phyloP scores from a whole-genome alignment of 163 green algal genomes.

The Scenedesmus sp. region DNA sequence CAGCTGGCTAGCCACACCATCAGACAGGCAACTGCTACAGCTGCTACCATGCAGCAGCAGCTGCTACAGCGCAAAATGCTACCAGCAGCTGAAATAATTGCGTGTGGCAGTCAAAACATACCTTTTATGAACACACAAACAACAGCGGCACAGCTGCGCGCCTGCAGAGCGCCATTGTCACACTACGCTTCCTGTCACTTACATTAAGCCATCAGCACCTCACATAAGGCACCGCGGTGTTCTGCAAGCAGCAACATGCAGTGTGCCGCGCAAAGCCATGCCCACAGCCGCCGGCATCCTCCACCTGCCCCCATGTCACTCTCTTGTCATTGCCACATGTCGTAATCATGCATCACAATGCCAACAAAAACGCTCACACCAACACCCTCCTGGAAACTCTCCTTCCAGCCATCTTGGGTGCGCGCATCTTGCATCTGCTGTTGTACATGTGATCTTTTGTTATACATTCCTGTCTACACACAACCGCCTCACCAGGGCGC shows the following conservation, averaged over 20 bases:
- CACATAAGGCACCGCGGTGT: too few relatives aligned
- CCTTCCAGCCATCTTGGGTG: background rate
- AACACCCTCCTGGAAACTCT: background rate
- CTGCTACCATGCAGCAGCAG: background rate
- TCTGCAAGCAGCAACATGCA: too few relatives aligned
- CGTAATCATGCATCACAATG: background rate
- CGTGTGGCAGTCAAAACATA: too few relatives aligned
- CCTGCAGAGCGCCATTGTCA: too few relatives aligned
- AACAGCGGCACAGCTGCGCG: background rate
- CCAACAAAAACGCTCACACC: background rate
- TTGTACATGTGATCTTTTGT: background rate
- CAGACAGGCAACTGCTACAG: background rate
- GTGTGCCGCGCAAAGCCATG: background rate
- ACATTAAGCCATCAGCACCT: too few relatives aligned
- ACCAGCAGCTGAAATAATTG: background rate
- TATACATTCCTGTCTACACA: background rate
- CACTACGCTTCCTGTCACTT: too few relatives aligned
- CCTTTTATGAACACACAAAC: background rate
- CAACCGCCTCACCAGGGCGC: conserved; percentile 59
- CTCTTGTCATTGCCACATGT: background rate
- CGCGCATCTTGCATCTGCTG: background rate
- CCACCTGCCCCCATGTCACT: background rate
- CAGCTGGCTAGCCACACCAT: too few relatives aligned
- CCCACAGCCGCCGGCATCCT: background rate
- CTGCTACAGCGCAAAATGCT: background rate